phyloP scores from a whole-genome alignment of 768 basidiomycete genomes.

The Heimioporus sp. region DNA sequence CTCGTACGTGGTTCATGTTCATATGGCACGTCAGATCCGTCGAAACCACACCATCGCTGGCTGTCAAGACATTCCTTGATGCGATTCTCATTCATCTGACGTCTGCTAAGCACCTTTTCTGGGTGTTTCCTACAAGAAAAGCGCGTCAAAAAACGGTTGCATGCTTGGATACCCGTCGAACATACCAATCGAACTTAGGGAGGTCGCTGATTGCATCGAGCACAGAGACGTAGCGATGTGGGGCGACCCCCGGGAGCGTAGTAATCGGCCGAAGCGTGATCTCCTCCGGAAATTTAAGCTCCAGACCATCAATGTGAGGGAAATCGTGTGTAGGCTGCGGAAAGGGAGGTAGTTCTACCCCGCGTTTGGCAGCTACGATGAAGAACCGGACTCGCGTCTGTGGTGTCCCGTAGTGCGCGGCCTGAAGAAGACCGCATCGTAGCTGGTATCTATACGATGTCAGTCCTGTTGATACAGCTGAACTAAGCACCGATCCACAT shows the following conservation, averaged over 20 bases:
- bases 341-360: conserved; percentile 35
- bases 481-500: conserved; percentile 7
- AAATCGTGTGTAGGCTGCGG: conserved; percentile 47
- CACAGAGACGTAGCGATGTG: conserved; percentile 57
- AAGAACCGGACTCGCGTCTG: conserved; percentile 49
- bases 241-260: conserved; percentile 48
- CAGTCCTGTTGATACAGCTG: background rate
- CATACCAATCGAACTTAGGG: conserved; percentile 70
- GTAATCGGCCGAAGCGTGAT: conserved; percentile 42
- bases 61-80: conserved; percentile 40
- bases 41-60: conserved; percentile 32
- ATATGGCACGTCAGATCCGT: conserved; percentile 29
- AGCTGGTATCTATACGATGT: conserved; percentile 39
- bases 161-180: conserved; percentile 1
- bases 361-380: conserved; percentile 40
- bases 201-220: conserved; percentile 76
- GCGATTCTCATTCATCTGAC: conserved; percentile 13
- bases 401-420: conserved; percentile 47
- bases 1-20: conserved; percentile 34
- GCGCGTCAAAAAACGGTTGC: background rate
- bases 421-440: conserved; percentile 42
- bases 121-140: conserved; percentile 24
- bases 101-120: background rate
- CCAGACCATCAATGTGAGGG: conserved; percentile 39
- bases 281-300: conserved; percentile 49